Evolutionary conservation across 768 basidiomycete genomes (phyloP), one percentile per base, ranked within the genome.

Genomic region (Lanmaoa rubissima): DNA sequence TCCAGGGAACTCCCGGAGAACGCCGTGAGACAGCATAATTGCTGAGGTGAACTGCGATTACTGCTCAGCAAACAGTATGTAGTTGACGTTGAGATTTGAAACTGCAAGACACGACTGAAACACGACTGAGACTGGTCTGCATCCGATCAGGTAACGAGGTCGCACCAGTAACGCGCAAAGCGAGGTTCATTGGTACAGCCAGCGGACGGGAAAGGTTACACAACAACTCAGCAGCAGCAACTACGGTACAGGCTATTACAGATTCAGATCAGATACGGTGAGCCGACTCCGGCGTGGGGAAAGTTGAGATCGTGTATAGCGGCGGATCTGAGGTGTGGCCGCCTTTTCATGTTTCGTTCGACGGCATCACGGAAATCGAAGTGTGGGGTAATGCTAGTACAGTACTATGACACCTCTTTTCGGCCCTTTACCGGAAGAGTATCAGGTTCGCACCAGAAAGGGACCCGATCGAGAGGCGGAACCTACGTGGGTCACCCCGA

Each of bases 301-400:
- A 49, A 16, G 28, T 24, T 17, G 47, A 43, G 48, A 53, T 41
- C 61, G 39, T 43, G 43, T 39, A 7, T 19, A 5, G 9, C 28
- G 48, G 19, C 58, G 59, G 65, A 65, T 64, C 56, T 67, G 65
- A 64, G 65, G 42, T 35, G 2, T 36, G 35, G 17, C 48, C 65
- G 65, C 59, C 46, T 14, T n/a, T 53, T 42, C 51, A 59, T n/a
- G 40, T 35, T 42, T 48, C 34, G 28, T 32, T 39, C 41, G 14
- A 51, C 40, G 17, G 35, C 42, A 7, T 56, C 53, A 47, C 40
- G 35, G 50, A 28, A 53, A 57, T 45, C 56, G 43, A 54, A 66
- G 54, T 65, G 62, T 50, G 64, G 64, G 64, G 64, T 65, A 65
- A 48, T 24, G 8, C 53, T 34, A 35, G 38, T 36, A 46, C 21